These are phyloP conservation scores for Pleurotus cornucopiae DNA, from an alignment of 768 basidiomycete genomes.

Conservation along the genomic window DNA sequence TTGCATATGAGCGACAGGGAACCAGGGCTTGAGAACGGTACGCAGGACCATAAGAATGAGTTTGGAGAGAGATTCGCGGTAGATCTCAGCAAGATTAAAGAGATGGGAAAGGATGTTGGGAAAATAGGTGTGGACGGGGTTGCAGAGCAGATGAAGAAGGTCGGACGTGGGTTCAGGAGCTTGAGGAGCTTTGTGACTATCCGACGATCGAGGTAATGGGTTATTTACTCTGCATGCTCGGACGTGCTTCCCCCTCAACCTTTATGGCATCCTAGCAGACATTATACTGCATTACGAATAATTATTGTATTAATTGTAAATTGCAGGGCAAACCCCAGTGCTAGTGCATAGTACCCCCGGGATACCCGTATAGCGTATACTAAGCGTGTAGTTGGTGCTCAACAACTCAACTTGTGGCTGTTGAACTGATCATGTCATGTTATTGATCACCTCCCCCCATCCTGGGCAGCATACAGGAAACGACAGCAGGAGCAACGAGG, in stretches of 20 bases:
- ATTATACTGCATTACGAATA: not conserved
- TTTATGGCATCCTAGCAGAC: not conserved
- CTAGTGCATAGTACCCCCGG: not conserved
- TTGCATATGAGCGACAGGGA: not conserved
- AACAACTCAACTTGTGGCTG: not conserved
- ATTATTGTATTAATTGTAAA: not conserved
- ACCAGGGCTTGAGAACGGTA: not conserved
- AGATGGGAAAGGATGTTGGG: constrained; percentile 3
- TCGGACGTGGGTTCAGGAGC: constrained; percentile 3
- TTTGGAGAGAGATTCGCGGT: not conserved
- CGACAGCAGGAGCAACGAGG: no score
- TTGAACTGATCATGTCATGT: no score
- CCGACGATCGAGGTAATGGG: not conserved
- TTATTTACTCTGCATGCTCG: not conserved
- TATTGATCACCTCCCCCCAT: no score
- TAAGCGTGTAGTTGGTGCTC: not conserved
- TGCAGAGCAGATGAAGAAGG: constrained; percentile 5
- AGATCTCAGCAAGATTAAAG: constrained; percentile 1
- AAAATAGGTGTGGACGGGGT: constrained; percentile 3
- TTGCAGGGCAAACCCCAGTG: not conserved
- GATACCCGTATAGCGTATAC: not conserved
- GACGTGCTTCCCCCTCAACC: not conserved
- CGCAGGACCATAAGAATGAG: not conserved
- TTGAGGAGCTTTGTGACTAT: not conserved
- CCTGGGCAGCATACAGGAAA: no score